A percentile compares a stretch with the other conserved stretches of the same genome.
These are phyloP conservation scores for Aethionema arabicum DNA, from an alignment of 345 rosid species.

Conservation along the genomic window DNA sequence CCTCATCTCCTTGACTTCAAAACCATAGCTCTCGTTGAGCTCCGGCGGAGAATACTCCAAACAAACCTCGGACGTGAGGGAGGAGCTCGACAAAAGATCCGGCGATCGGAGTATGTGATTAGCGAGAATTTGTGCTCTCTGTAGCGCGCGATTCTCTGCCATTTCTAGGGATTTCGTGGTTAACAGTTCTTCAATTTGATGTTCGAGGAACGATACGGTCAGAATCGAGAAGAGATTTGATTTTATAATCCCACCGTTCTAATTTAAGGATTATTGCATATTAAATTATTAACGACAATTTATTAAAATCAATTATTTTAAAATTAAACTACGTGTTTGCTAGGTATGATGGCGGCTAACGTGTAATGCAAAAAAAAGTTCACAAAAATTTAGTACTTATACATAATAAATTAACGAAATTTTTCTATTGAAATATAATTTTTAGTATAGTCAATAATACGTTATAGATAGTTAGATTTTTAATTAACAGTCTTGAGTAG, in stretches of 20 bases:
- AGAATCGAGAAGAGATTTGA: not conserved
- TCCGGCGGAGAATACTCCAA: conserved; percentile 69
- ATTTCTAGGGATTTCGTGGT: not conserved
- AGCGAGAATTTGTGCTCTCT: conserved; percentile 50
- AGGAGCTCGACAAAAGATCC: conserved; percentile 9
- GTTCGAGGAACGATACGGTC: not conserved
- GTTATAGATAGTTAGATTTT: no score
- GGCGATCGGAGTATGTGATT: conserved; percentile 53
- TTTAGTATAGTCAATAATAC: no score
- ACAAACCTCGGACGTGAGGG: conserved; percentile 48
- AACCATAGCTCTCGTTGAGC: conserved; percentile 47
- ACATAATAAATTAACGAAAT: no score
- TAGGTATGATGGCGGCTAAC: no score
- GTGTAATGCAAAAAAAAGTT: no score
- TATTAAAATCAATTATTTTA: no score
- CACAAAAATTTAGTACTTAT: no score
- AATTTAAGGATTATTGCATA: no score
- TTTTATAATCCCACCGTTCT: not conserved
- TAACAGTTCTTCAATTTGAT: not conserved
- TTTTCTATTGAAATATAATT: no score
- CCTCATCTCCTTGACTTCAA: conserved; percentile 69
- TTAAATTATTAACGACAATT: no score
- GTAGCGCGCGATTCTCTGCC: conserved; percentile 46
- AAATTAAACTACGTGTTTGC: no score
- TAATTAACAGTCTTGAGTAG: no score